Evolutionary conservation across 2,329 filamentous ascomycete genomes (phyloP), one percentile per base, ranked within the genome.

Genomic region (Cercospora sp.): DNA sequence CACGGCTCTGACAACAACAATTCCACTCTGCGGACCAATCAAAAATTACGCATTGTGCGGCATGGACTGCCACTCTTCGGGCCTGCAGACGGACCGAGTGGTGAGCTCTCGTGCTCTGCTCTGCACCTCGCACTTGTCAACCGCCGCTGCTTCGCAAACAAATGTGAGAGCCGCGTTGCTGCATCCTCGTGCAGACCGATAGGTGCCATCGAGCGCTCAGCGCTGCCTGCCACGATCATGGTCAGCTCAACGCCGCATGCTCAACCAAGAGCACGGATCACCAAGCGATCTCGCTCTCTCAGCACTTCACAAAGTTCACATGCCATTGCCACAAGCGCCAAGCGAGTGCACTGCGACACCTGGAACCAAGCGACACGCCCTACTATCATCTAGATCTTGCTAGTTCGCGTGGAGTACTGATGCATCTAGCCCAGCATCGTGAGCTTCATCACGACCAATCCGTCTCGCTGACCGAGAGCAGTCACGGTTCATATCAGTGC

Each of bases 321-420:
- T 67, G 60, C 55, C 42, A 48, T 28, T 30, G 53, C 65, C 51
- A 67, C 65, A n/a, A 30, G 53, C 51, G 36, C 45, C 45, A 23
- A 51, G 18, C 45, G 42, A 48, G 42, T 23, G 18, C 42, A 23
- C 42, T 48, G 42, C 42, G 18, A 23, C 42, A 42, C 36, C 20
- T 31, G 59, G 48, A 48, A 16, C 51, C 31, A 51, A 63, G 65
- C 65, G 60, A 66, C 4, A 40, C n/a, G 31, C 55, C 26, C 40
- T 45, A 33, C 57, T 16, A 31, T 40, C 64, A 20, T 60, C 61
- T 58, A 64, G 53, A 42, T 40, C 12, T 30, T 40, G 20, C 26
- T 48, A 36, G 40, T 31, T n/a, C 31, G 26, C 23, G 36, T 45
- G 33, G 45, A 23, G 42, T 63, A 40, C 40, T 57, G 36, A n/a